Base-by-base conservation (phyloP, 2,329 filamentous ascomycete species). In the Nemania abortiva region DNA sequence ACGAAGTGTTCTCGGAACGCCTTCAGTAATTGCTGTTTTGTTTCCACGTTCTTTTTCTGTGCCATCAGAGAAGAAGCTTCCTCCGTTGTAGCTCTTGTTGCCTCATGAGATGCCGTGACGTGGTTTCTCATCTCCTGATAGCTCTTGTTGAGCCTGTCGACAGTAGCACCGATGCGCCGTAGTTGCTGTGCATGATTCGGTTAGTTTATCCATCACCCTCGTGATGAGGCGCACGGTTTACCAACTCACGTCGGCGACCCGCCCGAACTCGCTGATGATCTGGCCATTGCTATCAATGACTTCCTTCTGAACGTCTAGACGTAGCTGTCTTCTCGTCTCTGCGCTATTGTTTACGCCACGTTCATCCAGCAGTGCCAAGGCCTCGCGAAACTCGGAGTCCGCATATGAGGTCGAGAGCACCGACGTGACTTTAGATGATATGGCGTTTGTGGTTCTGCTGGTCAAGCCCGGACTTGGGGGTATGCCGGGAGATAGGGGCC, bases 351-450 rank as follows among this genome's bases (percentile, higher is more conserved):
- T 83, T 15, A 94, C 80, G 0, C 86, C 86, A 42, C 92, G 88
- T 58, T 88, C 83, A 80, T 98, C 95, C 22, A 98, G 83, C 0
- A 96, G 89, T 61, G 88, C 85, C 34, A 99, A 83, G 15, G 94
- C 91, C 83, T 97, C 93, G 72, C 94, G 89, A 74, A 98, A 97
- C 74, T 98, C 95, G 5, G 93, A 87, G 81, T 98, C 96, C 6
- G 94, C 92, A 81, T 97, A 98, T 0, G 95, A 97, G 2, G 94
- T 91, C 3, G 96, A 97, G 57, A 98, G 88, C 49, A 98, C 92
- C 70, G 89, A 91, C 27, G 93, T 92, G 74, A 98, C 88, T 77
- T 96, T 94, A 69, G 91, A 91, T 7, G 93, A 90, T 37, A 98
- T 84, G 7, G 94, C 91, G 79, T 89, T 93, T 15, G 83, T 76